These are phyloP conservation scores for Candida pini DNA, from an alignment of 805 yeast genomes.

Conservation along the genomic window DNA sequence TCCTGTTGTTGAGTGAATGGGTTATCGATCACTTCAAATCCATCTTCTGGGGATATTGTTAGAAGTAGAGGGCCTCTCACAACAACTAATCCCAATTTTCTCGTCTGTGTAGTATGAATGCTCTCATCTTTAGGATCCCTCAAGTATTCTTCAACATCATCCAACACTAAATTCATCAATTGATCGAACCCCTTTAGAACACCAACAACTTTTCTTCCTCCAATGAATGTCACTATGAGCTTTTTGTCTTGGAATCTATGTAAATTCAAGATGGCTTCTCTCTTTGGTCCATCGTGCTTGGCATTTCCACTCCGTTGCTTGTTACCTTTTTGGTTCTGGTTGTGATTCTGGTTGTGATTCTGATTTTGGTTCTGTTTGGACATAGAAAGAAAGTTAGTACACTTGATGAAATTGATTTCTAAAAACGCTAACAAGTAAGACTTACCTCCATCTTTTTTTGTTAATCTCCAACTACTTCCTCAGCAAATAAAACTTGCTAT, in stretches of 20 bases:
- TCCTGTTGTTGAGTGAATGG: constrained; percentile 40
- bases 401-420: not conserved
- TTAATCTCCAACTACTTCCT: too few species aligned
- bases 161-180: constrained; percentile 72
- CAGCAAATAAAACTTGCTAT: not conserved
- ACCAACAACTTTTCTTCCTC: constrained; percentile 79
- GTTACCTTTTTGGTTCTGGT: constrained; percentile 2
- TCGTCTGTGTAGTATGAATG: constrained; percentile 46
- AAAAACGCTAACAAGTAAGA: not conserved
- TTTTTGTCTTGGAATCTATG: constrained; percentile 67
- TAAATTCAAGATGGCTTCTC: constrained; percentile 83
- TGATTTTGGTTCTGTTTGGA: constrained; percentile 6
- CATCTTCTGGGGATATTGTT: constrained; percentile 69
- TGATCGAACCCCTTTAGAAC: constrained; percentile 78
- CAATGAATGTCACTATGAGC: constrained; percentile 73
- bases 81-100: constrained; percentile 73
- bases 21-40: constrained; percentile 63
- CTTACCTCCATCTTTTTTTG: constrained; percentile 21
- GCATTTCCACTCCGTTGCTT: constrained; percentile 8
- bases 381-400: not conserved
- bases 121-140: constrained; percentile 61
- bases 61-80: constrained; percentile 80
- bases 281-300: constrained; percentile 68
- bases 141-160: constrained; percentile 61
- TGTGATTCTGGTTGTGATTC: constrained; percentile 6